Conservation (phyloP, 345 rosid genomes). For the Carallia brachiata region DNA sequence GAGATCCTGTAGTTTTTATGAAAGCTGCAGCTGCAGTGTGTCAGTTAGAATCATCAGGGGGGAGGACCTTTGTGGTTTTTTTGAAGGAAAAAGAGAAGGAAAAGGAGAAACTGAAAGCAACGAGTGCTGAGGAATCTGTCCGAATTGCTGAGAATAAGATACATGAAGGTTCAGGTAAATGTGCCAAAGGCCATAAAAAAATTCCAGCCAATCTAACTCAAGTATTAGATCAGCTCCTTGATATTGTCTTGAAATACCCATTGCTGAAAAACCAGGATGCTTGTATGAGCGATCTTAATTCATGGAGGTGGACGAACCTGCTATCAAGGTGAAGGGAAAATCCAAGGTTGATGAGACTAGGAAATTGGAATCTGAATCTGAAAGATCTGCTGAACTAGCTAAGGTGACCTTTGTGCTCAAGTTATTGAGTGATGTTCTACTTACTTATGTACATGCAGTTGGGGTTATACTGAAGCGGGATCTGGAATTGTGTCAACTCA, state of each 20-base stretch:
- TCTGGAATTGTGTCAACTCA: constrained; percentile 66
- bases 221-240: constrained; percentile 96
- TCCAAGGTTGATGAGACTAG: constrained; percentile 68
- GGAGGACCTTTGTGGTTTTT: constrained; percentile 68
- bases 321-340: constrained; percentile 81
- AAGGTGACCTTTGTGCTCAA: constrained; percentile 87
- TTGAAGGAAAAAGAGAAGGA: constrained; percentile 77
- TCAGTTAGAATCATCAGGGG: constrained; percentile 89
- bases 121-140: constrained; percentile 69
- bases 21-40: constrained; percentile 77
- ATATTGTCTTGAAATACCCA: constrained; percentile 72
- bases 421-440: constrained; percentile 81
- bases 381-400: constrained; percentile 84
- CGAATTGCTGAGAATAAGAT: constrained; percentile 68
- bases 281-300: constrained; percentile 36
- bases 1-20: constrained; percentile 90
- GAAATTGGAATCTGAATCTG: constrained; percentile 58
- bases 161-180: constrained; percentile 73
- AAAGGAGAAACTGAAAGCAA: constrained; percentile 56
- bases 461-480: constrained; percentile 85
- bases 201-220: constrained; percentile 78
- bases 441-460: constrained; percentile 85
- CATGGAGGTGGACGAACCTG: constrained; percentile 89
- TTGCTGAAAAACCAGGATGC: constrained; percentile 53
- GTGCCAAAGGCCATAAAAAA: constrained; percentile 72